Base-by-base conservation (phyloP, 495 filamentous ascomycete species). In the Neurospora tetraspora region DNA sequence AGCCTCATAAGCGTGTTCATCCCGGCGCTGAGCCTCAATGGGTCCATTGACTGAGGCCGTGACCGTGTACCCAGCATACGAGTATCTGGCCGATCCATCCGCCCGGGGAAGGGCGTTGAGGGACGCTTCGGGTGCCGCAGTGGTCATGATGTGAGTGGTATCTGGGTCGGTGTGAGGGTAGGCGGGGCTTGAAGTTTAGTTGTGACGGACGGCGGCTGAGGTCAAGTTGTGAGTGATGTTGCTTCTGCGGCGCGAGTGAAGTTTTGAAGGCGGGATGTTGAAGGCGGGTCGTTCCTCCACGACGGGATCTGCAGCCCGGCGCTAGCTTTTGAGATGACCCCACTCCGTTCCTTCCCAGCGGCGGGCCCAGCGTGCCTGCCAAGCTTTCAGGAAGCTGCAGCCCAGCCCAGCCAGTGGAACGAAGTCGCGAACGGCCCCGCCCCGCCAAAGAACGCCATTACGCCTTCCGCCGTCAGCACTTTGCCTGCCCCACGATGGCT, bases 31-130 rank as follows among this genome's bases (percentile, higher is more conserved):
- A 23, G 94, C 93, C 81, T 98, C 95, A 75, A 98, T 86, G n/a
- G 96, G 96, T 0, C 93, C 96, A 80, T 95, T 97, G 73, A 96
- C 93, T 14, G 93, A 89, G 70, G 90, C 93, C 68, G 96, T 88
- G 74, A 98, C 87, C 69, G 89, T 90, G 80, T 92, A 97, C 40
- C 92, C 92, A 68, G 91, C 90, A 72, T 88, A 85, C 18, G 90
- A 89, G 79, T 93, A 95, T 39, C 88, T 92, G 10, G 94, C 94
- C 70, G 96, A 98, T 69, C 96, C 96, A 80, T 98, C 94, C 38
- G 94, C 86, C 45, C 91, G 91, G 71, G 86, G 81, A 7, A 98
- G 88, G 74, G 87, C 85, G 11, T 85, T 87, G 6, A 91, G 76
- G 7, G 82, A 72, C 14, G 83, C 86, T 69, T 85, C 82, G 53